Conservation (phyloP, 176 grass and related monocot genomes). For the Panicum miliaceum region DNA sequence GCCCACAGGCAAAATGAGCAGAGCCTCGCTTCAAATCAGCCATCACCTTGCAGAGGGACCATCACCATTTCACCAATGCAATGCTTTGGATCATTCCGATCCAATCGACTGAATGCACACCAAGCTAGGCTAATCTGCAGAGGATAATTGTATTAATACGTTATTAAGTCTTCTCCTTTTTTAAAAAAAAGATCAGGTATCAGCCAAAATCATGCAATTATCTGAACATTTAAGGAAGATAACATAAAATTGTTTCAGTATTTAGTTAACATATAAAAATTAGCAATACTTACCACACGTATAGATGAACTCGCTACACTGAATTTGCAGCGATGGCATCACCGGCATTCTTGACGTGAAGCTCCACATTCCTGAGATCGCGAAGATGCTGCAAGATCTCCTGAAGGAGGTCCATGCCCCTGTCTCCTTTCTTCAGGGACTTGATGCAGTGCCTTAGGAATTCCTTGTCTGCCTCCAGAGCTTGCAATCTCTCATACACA, state of each 20-base stretch:
- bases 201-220: background rate
- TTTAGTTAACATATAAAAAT: background rate
- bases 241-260: background rate
- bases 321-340: conserved; percentile 52
- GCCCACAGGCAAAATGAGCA: conserved; percentile 49
- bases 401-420: conserved; percentile 84
- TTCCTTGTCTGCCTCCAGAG: conserved; percentile 92
- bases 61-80: conserved; percentile 38
- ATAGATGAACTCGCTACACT: conserved; percentile 26
- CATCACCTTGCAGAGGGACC: conserved; percentile 42
- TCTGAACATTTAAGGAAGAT: conserved; percentile 27
- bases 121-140: conserved; percentile 44
- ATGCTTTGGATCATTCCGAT: conserved; percentile 28
- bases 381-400: conserved; percentile 96
- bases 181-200: too few relatives aligned
- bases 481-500: conserved; percentile 83
- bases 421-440: conserved; percentile 90
- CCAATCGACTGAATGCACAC: conserved; percentile 8
- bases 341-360: conserved; percentile 61
- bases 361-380: conserved; percentile 78
- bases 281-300: conserved; percentile 28
- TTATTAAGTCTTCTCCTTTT: background rate
- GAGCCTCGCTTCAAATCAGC: conserved; percentile 22
- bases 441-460: conserved; percentile 93
- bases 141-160: conserved; percentile 35